Conservation (phyloP, 129 eudicot genomes). For the Gnaphalium uliginosum region DNA sequence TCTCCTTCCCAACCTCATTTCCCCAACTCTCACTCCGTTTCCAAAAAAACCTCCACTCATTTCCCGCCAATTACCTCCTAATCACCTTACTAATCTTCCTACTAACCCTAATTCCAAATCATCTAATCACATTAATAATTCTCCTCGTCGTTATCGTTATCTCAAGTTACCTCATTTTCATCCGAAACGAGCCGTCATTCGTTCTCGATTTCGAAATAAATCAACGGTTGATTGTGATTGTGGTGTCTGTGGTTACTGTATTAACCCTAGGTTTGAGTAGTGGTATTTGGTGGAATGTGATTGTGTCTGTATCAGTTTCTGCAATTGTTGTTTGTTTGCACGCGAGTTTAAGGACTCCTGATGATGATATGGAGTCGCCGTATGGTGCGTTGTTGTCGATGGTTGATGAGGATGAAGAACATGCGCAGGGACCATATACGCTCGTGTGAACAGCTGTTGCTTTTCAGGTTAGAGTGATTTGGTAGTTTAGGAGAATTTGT, state of each 20-base stretch:
- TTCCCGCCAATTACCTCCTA: slow-evolving; percentile 52
- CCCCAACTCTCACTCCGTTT: slow-evolving; percentile 52
- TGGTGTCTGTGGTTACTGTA: slow-evolving; percentile 37
- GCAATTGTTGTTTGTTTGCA: slow-evolving; percentile 40
- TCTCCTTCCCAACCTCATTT: slow-evolving; percentile 56
- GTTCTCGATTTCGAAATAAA: slow-evolving; percentile 39
- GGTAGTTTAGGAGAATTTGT: background rate
- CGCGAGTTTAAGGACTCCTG: slow-evolving; percentile 48
- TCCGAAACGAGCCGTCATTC: slow-evolving; percentile 41
- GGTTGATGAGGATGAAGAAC: slow-evolving; percentile 41
- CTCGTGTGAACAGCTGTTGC: slow-evolving; percentile 38
- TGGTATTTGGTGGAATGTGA: slow-evolving; percentile 45
- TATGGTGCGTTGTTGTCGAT: slow-evolving; percentile 54
- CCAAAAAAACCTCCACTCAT: slow-evolving; percentile 49
- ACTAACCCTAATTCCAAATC: slow-evolving; percentile 46
- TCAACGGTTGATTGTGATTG: slow-evolving; percentile 37
- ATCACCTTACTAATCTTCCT: slow-evolving; percentile 39
- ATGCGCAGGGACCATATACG: slow-evolving; percentile 32
- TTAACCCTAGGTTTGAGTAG: slow-evolving; percentile 37
- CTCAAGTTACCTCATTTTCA: slow-evolving; percentile 38
- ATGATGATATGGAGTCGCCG: slow-evolving; percentile 49
- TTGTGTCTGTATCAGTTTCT: slow-evolving; percentile 34
- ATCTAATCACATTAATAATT: slow-evolving; percentile 46
- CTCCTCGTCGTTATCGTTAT: slow-evolving; percentile 35
- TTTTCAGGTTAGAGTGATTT: slow-evolving; percentile 1